These are phyloP conservation scores for Lanmaoa rubissima DNA, from an alignment of 768 basidiomycete genomes.

Conservation along the genomic window DNA sequence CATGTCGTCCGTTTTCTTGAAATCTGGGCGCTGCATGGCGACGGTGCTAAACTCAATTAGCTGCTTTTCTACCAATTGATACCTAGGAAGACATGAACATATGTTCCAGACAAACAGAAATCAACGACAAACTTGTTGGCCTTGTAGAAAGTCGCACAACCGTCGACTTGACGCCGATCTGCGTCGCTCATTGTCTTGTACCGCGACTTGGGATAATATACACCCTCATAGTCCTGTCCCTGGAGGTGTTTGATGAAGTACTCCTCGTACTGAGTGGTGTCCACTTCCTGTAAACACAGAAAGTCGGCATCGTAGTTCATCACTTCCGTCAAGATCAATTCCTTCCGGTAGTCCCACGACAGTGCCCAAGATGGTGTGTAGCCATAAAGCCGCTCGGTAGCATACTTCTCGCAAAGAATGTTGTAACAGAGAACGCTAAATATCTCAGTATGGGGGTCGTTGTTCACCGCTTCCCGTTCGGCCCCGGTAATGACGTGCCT, in stretches of 20 bases:
- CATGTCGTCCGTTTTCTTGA: conserved; percentile 99
- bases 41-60: conserved; percentile 91
- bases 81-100: conserved; percentile 46
- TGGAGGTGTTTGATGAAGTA: conserved; percentile 77
- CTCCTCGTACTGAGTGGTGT: conserved; percentile 88
- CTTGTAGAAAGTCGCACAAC: conserved; percentile 96
- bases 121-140: conserved; percentile 64
- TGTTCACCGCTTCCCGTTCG: conserved; percentile 56
- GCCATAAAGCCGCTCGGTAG: conserved; percentile 86
- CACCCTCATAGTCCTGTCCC: conserved; percentile 82
- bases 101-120: conserved; percentile 1
- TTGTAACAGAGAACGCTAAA: conserved; percentile 89
- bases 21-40: conserved; percentile 90
- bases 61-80: conserved; percentile 89
- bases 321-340: conserved; percentile 82
- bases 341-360: conserved; percentile 92
- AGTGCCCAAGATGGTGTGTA: conserved; percentile 98
- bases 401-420: conserved; percentile 89
- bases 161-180: conserved; percentile 88
- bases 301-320: conserved; percentile 82
- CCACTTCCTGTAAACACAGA: conserved; percentile 94
- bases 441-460: conserved; percentile 70
- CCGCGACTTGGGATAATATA: conserved; percentile 88
- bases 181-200: conserved; percentile 89
- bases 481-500: conserved; percentile 55